phyloP scores from a whole-genome alignment of 1,139 yeast species.

The Hansenula lynferdii region DNA sequence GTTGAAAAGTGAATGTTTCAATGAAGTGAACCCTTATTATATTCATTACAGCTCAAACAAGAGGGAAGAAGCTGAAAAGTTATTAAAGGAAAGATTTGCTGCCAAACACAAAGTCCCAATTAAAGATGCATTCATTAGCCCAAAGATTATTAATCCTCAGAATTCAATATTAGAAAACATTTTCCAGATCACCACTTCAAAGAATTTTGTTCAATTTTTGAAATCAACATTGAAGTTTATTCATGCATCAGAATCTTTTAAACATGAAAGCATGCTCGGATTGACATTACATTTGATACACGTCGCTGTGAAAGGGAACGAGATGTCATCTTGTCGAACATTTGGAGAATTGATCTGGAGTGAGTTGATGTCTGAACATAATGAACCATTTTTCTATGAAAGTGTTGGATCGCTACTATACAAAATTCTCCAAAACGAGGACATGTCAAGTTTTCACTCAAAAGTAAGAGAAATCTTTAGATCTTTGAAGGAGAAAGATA shows the following conservation, averaged over 20 bases:
- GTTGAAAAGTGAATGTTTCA: conserved; percentile 53
- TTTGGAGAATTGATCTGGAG: conserved; percentile 26
- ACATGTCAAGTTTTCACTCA: conserved; percentile 39
- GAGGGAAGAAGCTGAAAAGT: conserved; percentile 66
- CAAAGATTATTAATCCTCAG: conserved; percentile 31
- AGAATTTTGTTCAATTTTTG: conserved; percentile 47
- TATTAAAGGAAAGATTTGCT: conserved; percentile 25
- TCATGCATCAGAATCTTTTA: conserved; percentile 31
- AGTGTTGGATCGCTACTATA: conserved; percentile 44
- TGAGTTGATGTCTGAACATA: conserved; percentile 29
- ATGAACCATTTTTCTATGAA: conserved; percentile 35
- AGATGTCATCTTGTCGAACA: conserved; percentile 9
- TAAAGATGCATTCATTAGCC: conserved; percentile 46
- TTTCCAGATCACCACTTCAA: conserved; percentile 45
- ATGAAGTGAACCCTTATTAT: conserved; percentile 73
- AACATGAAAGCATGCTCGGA: conserved; percentile 52
- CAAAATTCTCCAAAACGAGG: conserved; percentile 35
- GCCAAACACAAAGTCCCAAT: conserved; percentile 31
- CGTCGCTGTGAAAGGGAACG: conserved; percentile 32
- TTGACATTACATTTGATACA: conserved; percentile 68
- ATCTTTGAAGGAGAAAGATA: conserved; percentile 27
- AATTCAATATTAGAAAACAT: conserved; percentile 34
- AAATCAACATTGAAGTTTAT: conserved; percentile 44
- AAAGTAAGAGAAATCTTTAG: conserved; percentile 52
- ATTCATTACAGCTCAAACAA: conserved; percentile 73